Base-by-base conservation (phyloP, 2,329 filamentous ascomycete species). In the Fusarium sp. region DNA sequence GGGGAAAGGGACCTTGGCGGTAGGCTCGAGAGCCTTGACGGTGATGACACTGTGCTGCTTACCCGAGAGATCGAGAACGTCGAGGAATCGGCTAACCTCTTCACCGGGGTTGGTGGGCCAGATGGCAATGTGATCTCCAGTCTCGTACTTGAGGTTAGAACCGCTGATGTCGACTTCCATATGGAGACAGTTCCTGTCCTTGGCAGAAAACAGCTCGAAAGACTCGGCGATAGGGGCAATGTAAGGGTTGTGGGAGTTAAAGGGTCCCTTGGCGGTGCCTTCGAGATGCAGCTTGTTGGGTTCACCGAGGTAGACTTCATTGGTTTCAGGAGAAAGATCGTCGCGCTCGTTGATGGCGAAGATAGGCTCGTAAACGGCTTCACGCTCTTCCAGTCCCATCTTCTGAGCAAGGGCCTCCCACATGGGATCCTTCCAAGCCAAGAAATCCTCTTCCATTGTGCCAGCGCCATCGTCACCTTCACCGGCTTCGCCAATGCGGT, bases 391-490 rank as follows among this genome's bases (percentile, higher is more conserved):
- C 56, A 99, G 83, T 53, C 88, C 88, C 91, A 99, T 93, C 76
- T 92, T 89, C 69, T 92, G 87, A 23, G 91, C 85, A 52, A 99
- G 85, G 62, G 91, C 92, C 73, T 87, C 84, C 96, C 96, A 99
- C 96, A 99, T 99, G 65, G 94, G 94, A 75, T 99, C 96, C 83
- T 99, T 99, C 96, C 96, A 99, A 69, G 95, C 93, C 74, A 99
- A 83, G 80, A 98, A 99, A 76, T 99, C 96, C 82, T 99, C 96
- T 82, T 99, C 96, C 96, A 99, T 99, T 57, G 96, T 99, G 64
- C 96, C 96, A 69, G 96, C 94, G 68, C 96, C 96, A 77, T 99
- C 96, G 74, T 99, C 96, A 75, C 96, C 96, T 83, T 98, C 95
- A 73, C 96, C 96, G 56, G 94, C 93, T 58, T 89, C 85, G 44